Percentiles rank a stretch among this genome's conserved stretches.
These are phyloP conservation scores for Hericium alpestre DNA, from an alignment of 768 basidiomycete genomes.

Conservation along the genomic window DNA sequence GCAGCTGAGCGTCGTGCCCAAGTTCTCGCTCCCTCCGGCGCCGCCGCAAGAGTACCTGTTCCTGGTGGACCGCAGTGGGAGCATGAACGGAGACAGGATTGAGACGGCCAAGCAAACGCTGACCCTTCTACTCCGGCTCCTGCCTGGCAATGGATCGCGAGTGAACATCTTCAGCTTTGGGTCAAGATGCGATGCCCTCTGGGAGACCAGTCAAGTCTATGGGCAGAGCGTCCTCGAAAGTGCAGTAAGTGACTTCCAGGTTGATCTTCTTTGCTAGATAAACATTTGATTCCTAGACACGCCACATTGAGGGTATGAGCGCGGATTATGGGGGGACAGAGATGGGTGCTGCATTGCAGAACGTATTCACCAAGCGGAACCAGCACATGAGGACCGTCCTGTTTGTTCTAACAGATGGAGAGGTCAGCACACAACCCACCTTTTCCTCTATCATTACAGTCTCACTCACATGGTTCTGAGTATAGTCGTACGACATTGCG, in stretches of 20 bases:
- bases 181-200: constrained; percentile 18
- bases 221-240: constrained; percentile 18
- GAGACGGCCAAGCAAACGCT: constrained; percentile 39
- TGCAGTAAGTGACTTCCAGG: constrained; percentile 25
- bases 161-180: constrained; percentile 60
- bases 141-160: constrained; percentile 29
- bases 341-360: constrained; percentile 29
- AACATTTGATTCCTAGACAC: constrained; percentile 20
- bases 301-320: constrained; percentile 28
- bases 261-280: neutral
- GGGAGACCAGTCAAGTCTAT: constrained; percentile 26
- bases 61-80: constrained; percentile 47
- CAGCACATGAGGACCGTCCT: constrained; percentile 31
- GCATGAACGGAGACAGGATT: constrained; percentile 35
- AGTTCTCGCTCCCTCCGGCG: constrained; percentile 32
- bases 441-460: no score
- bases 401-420: constrained; percentile 53
- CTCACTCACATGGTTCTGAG: no score
- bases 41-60: constrained; percentile 48
- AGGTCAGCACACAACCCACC: constrained; percentile 18
- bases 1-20: constrained; percentile 47
- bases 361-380: constrained; percentile 27
- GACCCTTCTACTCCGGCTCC: constrained; percentile 34
- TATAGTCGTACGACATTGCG: constrained; percentile 13
- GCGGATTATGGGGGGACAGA: constrained; percentile 45